Conservation (phyloP, 495 filamentous ascomycete species). For the Rhypophila decipiens region DNA sequence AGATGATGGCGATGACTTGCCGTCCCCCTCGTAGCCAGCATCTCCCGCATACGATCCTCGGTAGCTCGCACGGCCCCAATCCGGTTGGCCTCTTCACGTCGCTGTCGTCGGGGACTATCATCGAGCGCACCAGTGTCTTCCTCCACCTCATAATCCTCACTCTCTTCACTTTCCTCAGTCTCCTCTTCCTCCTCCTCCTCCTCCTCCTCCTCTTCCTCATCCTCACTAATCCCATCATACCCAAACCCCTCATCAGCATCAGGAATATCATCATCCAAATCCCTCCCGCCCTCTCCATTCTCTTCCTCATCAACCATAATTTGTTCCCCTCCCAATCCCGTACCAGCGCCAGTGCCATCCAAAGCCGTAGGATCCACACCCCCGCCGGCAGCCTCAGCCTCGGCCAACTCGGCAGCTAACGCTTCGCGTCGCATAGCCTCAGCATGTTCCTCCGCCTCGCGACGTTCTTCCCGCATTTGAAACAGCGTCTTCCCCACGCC, state of each 20-base stretch:
- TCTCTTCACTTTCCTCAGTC: conserved; percentile 22
- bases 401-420: conserved; percentile 57
- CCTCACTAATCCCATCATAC: conserved; percentile 36
- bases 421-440: conserved; percentile 62
- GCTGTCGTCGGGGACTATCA: conserved; percentile 23
- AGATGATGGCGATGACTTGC: background rate
- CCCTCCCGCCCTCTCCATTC: conserved; percentile 32
- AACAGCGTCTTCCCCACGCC: conserved; percentile 71
- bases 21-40: conserved; percentile 29
- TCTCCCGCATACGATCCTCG: conserved; percentile 43
- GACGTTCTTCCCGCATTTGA: conserved; percentile 69
- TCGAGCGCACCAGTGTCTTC: conserved; percentile 7
- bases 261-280: conserved; percentile 63
- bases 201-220: conserved; percentile 36
- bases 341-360: conserved; percentile 43
- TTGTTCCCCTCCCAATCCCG: conserved; percentile 10
- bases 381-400: conserved; percentile 36
- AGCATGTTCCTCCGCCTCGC: conserved; percentile 73
- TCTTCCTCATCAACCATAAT: conserved; percentile 21
- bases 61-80: conserved; percentile 29
- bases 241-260: conserved; percentile 52
- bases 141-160: conserved; percentile 3
- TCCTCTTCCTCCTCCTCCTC: conserved; percentile 26
- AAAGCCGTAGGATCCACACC: conserved; percentile 21
- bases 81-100: conserved; percentile 23